Evolutionary conservation across 2,329 filamentous ascomycete species (phyloP), one percentile per base, ranked within the genome.

Genomic region (Hymenoscyphus infarciens): DNA sequence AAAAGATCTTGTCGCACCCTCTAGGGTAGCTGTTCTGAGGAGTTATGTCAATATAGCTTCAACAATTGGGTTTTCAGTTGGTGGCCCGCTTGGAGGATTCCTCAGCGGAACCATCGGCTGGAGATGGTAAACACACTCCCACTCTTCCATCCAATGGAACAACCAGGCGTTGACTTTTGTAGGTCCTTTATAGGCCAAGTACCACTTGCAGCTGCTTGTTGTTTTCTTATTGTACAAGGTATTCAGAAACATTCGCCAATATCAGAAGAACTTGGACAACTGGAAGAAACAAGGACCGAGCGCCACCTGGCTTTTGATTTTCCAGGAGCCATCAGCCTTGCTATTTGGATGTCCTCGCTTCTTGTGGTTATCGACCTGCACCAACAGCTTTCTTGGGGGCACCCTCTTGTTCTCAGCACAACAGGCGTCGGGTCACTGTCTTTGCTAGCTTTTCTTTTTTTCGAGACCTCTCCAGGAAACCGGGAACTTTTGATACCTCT

Each of bases 111-210:
- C 77, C 0, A 74, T 84, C 4, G 82, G 82, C 16, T 85, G 82
- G 82, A 73, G 82, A 73, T 84, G 82, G 81, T 81, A 66, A 66
- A 68, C 60, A 22, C 53, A 29, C 27, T 45, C 19, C n/a, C 25
- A 27, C 25, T 53, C 10, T 53, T 27, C 13, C 10, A 1, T 16
- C 13, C n/a, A 53, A 16, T 11, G 49, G 3, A 29, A 29, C 25
- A 19, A 53, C 10, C 49, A 53, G 10, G n/a, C n/a, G n/a, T 53
- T 38, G 35, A 63, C 19, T 33, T 60, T 33, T 29, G 16, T 52
- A 67, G 65, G 80, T 83, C 83, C 0, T 87, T 87, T 67, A 69
- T 82, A 1, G 79, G 80, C 6, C 85, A 87, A 72, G 76, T 80
- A 0, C 85, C 85, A 0, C 73, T 84, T 49, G 66, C 66, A 61